These are phyloP conservation scores for Auricularia auricula-judae DNA, from an alignment of 768 basidiomycete genomes.

Conservation along the genomic window DNA sequence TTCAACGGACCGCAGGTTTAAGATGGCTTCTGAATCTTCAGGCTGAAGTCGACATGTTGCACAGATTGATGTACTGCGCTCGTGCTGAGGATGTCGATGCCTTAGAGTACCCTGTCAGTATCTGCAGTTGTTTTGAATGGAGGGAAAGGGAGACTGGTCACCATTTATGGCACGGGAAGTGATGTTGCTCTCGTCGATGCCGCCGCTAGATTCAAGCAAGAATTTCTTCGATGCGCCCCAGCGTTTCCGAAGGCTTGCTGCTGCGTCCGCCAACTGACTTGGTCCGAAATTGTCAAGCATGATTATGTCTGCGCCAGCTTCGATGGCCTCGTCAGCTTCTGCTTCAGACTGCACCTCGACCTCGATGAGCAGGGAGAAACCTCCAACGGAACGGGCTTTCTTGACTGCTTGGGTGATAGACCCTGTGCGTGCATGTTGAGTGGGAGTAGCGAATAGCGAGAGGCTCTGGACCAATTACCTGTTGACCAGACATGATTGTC, in stretches of 20 bases:
- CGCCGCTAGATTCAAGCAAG: slow-evolving; percentile 87
- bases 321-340: slow-evolving; percentile 95
- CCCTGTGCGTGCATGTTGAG: slow-evolving; percentile 27
- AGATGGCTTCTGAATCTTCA: slow-evolving; percentile 74
- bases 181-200: slow-evolving; percentile 83
- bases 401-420: slow-evolving; percentile 84
- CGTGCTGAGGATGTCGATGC: slow-evolving; percentile 91
- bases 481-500: slow-evolving; percentile 99
- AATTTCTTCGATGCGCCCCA: slow-evolving; percentile 80
- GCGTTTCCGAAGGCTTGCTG: slow-evolving; percentile 59
- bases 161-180: slow-evolving; percentile 73
- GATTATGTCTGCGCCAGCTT: slow-evolving; percentile 87
- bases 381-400: slow-evolving; percentile 79
- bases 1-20: background rate
- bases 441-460: background rate
- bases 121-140: background rate
- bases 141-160: slow-evolving; percentile 22
- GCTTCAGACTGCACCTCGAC: slow-evolving; percentile 84
- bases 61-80: slow-evolving; percentile 86
- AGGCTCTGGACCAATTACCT: slow-evolving; percentile 34
- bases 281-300: slow-evolving; percentile 95
- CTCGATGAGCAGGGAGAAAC: slow-evolving; percentile 84
- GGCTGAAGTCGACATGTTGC: slow-evolving; percentile 90
- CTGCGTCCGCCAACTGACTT: slow-evolving; percentile 52
- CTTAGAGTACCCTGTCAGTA: slow-evolving; percentile 28